Evolutionary conservation across 371 early-diverging fungal genomes (phyloP).

Genomic region (Coelomomyces lativittatus): DNA sequence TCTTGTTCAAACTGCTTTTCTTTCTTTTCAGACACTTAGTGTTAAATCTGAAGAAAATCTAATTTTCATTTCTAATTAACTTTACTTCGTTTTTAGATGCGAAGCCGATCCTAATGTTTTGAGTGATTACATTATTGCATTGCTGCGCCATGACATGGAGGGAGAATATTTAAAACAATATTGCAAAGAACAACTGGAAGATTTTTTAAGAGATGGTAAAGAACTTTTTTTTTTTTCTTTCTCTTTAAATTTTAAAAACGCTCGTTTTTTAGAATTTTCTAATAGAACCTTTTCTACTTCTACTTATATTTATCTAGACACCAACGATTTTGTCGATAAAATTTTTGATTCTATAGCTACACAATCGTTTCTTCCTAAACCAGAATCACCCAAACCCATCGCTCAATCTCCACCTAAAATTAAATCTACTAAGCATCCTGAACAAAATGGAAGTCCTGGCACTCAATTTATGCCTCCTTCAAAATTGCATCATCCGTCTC

Average conservation of each 20-base stretch:
- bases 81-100: conserved; percentile 10
- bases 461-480: too few relatives aligned
- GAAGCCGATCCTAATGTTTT: conserved; percentile 61
- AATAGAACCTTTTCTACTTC: too few relatives aligned
- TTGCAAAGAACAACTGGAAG: conserved; percentile 16
- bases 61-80: not conserved
- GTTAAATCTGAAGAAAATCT: not conserved
- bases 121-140: conserved; percentile 60
- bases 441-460: too few relatives aligned
- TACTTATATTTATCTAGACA: not conserved
- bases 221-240: too few relatives aligned
- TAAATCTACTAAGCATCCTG: too few relatives aligned
- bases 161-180: conserved; percentile 8
- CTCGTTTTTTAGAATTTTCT: too few relatives aligned
- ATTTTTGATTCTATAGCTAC: not conserved
- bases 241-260: too few relatives aligned
- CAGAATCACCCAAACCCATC: too few relatives aligned
- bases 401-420: too few relatives aligned
- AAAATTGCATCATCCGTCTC: too few relatives aligned
- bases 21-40: not conserved
- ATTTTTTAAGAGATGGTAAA: conserved; percentile 15
- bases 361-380: not conserved
- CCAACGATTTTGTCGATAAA: not conserved
- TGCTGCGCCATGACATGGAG: conserved; percentile 47
- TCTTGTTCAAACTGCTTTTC: not conserved